Evolutionary conservation across 495 filamentous ascomycete species (phyloP).

Genomic region (Glarea lozoyensis): DNA sequence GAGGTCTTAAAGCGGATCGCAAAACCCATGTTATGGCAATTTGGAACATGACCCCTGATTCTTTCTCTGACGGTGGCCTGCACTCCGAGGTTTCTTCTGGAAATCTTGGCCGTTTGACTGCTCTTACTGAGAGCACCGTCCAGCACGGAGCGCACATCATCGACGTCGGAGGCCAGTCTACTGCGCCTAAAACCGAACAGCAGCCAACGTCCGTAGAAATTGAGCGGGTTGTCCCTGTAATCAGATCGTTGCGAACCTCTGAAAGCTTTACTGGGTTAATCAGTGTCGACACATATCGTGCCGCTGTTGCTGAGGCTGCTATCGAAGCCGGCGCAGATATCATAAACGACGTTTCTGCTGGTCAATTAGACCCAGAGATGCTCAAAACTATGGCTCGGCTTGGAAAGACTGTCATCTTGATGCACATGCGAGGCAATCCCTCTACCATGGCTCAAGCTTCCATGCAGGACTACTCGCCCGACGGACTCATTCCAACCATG

Average conservation of each 20-base stretch:
- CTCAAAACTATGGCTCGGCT: slow-evolving; percentile 68
- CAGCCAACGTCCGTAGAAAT: slow-evolving; percentile 66
- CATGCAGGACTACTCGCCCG: slow-evolving; percentile 54
- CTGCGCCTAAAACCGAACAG: slow-evolving; percentile 61
- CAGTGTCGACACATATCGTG: slow-evolving; percentile 87
- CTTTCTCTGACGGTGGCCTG: slow-evolving; percentile 85
- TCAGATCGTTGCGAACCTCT: slow-evolving; percentile 61
- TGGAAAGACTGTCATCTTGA: slow-evolving; percentile 76
- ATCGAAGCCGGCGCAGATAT: slow-evolving; percentile 81
- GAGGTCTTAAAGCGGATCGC: slow-evolving; percentile 52
- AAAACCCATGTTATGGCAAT: slow-evolving; percentile 85
- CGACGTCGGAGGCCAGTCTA: slow-evolving; percentile 90
- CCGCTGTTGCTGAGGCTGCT: slow-evolving; percentile 72
- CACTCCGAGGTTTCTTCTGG: too few relatives aligned
- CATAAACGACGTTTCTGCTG: slow-evolving; percentile 90
- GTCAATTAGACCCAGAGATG: slow-evolving; percentile 72
- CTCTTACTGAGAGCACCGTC: too few relatives aligned
- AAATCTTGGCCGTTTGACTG: too few relatives aligned
- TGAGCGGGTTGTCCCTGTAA: slow-evolving; percentile 66
- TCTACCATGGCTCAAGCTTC: slow-evolving; percentile 62
- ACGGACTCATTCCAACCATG: slow-evolving; percentile 64
- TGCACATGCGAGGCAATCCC: slow-evolving; percentile 93
- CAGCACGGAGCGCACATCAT: slow-evolving; percentile 68
- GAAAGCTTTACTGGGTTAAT: slow-evolving; percentile 56
- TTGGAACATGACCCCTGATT: slow-evolving; percentile 92